A percentile compares a stretch with the other conserved stretches of the same genome.
These are phyloP conservation scores for Yarrowia keelungensis DNA, from an alignment of 805 yeast genomes.

Conservation along the genomic window DNA sequence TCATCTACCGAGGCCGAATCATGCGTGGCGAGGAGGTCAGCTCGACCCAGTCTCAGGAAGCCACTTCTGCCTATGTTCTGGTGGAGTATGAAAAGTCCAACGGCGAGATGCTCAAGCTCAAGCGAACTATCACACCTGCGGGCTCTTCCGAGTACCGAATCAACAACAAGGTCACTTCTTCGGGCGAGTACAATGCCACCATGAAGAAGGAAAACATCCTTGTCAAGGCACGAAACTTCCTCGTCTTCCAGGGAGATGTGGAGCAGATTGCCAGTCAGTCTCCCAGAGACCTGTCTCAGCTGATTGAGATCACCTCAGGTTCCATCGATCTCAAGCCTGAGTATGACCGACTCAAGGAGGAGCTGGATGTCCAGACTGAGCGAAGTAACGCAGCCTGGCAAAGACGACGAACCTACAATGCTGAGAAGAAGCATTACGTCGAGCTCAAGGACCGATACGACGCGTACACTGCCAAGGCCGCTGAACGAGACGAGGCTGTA, in stretches of 20 bases:
- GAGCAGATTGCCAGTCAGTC: slow-evolving; percentile 91
- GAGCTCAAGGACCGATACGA: slow-evolving; percentile 78
- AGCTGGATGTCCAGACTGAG: slow-evolving; percentile 62
- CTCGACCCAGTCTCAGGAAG: slow-evolving; percentile 43
- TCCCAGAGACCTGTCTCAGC: slow-evolving; percentile 70
- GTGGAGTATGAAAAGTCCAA: slow-evolving; percentile 71
- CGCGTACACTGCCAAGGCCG: slow-evolving; percentile 62
- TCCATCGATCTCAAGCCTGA: slow-evolving; percentile 70
- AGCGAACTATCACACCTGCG: slow-evolving; percentile 58
- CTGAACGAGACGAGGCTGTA: slow-evolving; percentile 52
- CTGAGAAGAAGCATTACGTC: slow-evolving; percentile 78
- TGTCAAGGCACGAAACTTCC: slow-evolving; percentile 86
- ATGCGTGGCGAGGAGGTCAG: slow-evolving; percentile 47
- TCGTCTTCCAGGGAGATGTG: slow-evolving; percentile 97
- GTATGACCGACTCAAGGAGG: slow-evolving; percentile 68
- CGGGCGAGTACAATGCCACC: slow-evolving; percentile 66
- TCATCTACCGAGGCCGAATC: slow-evolving; percentile 77
- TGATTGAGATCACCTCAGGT: slow-evolving; percentile 86
- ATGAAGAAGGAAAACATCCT: slow-evolving; percentile 81
- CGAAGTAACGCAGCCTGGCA: slow-evolving; percentile 67
- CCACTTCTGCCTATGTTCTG: slow-evolving; percentile 72
- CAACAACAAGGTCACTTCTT: slow-evolving; percentile 65
- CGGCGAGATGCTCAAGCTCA: slow-evolving; percentile 66
- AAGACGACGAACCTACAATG: slow-evolving; percentile 69
- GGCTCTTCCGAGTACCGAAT: slow-evolving; percentile 76